Percentiles rank a stretch among this genome's conserved stretches.
These are phyloP conservation scores for Eremothecium coryli DNA, from an alignment of 1,139 yeast genomes.

Conservation along the genomic window DNA sequence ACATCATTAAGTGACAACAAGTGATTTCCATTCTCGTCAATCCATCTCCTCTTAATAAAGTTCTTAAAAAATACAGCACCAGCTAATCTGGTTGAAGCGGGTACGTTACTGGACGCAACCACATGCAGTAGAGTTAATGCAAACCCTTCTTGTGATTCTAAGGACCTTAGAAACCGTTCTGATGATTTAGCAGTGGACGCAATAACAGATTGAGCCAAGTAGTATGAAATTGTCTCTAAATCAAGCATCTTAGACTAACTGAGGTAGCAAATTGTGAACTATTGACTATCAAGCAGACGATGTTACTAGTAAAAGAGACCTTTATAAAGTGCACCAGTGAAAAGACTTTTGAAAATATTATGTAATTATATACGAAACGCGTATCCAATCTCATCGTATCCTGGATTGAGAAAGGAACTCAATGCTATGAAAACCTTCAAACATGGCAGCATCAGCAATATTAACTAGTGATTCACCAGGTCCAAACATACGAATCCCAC, in stretches of 20 bases:
- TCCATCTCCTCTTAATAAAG: constrained; percentile 76
- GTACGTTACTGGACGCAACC: constrained; percentile 54
- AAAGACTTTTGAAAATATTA: no score
- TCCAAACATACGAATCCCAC: constrained; percentile 57
- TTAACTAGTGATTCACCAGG: constrained; percentile 22
- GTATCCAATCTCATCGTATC: constrained; percentile 5
- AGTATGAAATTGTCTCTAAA: constrained; percentile 29
- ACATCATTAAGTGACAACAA: constrained; percentile 55
- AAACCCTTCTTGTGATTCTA: constrained; percentile 66
- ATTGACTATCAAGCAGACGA: no score
- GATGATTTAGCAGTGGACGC: constrained; percentile 49
- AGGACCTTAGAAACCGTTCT: constrained; percentile 46
- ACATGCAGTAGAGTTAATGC: constrained; percentile 66
- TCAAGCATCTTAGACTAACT: constrained; percentile 30
- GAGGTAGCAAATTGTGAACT: no score
- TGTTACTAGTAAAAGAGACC: no score
- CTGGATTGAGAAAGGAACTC: constrained; percentile 5
- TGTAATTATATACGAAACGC: no score
- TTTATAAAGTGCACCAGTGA: no score
- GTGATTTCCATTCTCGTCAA: constrained; percentile 79
- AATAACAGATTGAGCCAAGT: constrained; percentile 34
- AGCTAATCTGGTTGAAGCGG: constrained; percentile 61
- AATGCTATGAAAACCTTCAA: constrained; percentile 5
- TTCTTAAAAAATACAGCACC: constrained; percentile 90
- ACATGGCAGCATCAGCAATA: constrained; percentile 5